Evolutionary conservation across 176 grass and related monocot genomes (phyloP).

Genomic region (Bothriochloa decipiens): DNA sequence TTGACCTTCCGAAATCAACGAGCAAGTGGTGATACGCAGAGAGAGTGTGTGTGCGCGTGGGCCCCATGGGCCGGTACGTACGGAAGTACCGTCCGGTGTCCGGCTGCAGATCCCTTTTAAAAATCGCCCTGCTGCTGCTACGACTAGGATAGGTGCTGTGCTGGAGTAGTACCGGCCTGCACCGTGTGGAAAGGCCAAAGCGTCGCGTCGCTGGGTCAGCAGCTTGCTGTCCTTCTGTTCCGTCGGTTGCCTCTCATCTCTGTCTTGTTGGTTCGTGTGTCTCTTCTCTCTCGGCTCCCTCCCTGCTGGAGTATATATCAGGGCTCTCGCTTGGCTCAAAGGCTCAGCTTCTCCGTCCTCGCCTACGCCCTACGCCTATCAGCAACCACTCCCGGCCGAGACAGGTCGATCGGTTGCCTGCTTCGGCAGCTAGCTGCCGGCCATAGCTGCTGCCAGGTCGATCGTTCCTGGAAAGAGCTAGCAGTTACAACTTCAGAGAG

Average conservation of each 20-base stretch:
- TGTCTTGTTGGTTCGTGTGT: neutral
- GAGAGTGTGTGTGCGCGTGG: neutral
- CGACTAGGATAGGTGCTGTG: neutral
- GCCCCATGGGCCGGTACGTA: slow-evolving; percentile 26
- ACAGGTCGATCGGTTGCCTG: neutral
- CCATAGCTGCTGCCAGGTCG: neutral
- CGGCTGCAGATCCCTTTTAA: neutral
- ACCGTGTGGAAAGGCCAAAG: slow-evolving; percentile 7
- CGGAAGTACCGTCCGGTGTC: slow-evolving; percentile 39
- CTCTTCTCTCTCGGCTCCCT: neutral
- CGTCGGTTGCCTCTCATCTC: slow-evolving; percentile 7
- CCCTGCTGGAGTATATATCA: slow-evolving; percentile 30
- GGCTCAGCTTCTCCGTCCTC: too few species aligned
- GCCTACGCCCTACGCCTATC: too few species aligned
- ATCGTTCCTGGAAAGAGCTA: neutral
- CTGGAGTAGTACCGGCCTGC: neutral
- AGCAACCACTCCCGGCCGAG: neutral
- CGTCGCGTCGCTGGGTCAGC: slow-evolving; percentile 21
- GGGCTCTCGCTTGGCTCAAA: neutral
- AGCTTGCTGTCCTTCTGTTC: neutral
- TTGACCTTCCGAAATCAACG: slow-evolving; percentile 35
- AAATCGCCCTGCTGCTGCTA: neutral
- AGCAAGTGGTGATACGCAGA: neutral
- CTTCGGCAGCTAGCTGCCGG: neutral
- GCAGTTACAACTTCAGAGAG: neutral